phyloP scores from a whole-genome alignment of 192 early-diverging fungal species.

The Mortierella alpina region DNA sequence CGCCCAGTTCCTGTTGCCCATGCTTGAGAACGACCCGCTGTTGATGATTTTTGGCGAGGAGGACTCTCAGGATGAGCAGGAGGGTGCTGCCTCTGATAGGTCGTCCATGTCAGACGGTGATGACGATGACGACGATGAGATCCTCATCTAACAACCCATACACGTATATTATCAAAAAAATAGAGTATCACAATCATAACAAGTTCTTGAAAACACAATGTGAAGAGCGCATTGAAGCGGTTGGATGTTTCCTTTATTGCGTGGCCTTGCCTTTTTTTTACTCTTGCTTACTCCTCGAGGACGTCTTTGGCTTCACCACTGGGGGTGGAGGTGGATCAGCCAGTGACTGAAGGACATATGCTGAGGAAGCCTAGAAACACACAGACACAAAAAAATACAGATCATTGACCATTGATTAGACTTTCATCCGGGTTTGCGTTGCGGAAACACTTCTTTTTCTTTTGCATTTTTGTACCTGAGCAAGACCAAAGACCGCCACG shows the following conservation, averaged over 20 bases:
- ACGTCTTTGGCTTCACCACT: constrained; percentile 21
- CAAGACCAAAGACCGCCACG: constrained; percentile 65
- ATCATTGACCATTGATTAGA: too few species aligned
- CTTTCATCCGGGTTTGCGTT: too few species aligned
- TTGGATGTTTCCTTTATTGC: neutral
- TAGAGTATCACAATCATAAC: neutral
- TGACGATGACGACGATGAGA: constrained; percentile 42
- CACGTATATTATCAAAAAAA: neutral
- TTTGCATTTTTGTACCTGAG: constrained; percentile 52
- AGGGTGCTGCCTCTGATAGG: constrained; percentile 21
- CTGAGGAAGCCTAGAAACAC: constrained; percentile 14
- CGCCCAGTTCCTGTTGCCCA: constrained; percentile 81
- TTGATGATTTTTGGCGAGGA: constrained; percentile 80
- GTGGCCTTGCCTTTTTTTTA: neutral
- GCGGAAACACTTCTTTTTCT: neutral
- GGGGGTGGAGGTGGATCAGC: constrained; percentile 48
- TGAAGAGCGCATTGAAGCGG: neutral
- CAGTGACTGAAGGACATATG: constrained; percentile 35
- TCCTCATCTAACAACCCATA: neutral
- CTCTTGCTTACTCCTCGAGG: constrained; percentile 14
- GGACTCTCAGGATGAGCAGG: constrained; percentile 70
- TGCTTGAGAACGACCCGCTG: constrained; percentile 88
- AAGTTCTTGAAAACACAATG: too few species aligned
- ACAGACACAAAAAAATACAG: neutral
- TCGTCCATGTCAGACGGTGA: constrained; percentile 20